Conservation (phyloP, 352 stramenopile genomes). For the Pelagophyceae sp. region DNA sequence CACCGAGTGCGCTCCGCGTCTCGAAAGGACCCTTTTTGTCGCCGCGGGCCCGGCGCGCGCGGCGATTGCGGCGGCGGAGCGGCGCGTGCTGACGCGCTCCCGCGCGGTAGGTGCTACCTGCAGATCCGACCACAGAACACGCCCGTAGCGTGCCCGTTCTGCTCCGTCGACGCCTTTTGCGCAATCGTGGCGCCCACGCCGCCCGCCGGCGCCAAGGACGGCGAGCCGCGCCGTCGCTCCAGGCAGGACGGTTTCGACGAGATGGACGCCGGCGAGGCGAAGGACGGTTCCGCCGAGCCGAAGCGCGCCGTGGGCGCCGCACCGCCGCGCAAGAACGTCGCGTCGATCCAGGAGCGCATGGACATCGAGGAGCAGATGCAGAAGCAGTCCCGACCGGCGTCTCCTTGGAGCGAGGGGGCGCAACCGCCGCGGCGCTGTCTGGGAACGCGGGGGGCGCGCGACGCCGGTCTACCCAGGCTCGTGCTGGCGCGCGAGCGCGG, state of each 20-base stretch:
- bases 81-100: background rate
- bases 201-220: background rate
- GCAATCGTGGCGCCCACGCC: background rate
- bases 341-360: background rate
- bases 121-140: background rate
- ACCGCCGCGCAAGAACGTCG: background rate
- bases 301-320: background rate
- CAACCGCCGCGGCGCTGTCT: no score
- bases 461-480: no score
- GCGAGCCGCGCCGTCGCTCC: background rate
- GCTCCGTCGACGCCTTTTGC: background rate
- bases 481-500: background rate
- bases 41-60: no score
- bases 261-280: background rate
- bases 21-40: background rate
- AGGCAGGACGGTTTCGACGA: background rate
- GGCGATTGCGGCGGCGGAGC: background rate
- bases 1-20: background rate
- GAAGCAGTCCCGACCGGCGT: no score
- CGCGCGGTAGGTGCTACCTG: background rate
- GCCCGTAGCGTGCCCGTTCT: background rate
- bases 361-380: slow-evolving; percentile 6
- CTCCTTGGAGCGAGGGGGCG: no score
- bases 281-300: background rate
- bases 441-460: no score